phyloP scores from a whole-genome alignment of 805 yeast species.

The Teunomyces tritomae region DNA sequence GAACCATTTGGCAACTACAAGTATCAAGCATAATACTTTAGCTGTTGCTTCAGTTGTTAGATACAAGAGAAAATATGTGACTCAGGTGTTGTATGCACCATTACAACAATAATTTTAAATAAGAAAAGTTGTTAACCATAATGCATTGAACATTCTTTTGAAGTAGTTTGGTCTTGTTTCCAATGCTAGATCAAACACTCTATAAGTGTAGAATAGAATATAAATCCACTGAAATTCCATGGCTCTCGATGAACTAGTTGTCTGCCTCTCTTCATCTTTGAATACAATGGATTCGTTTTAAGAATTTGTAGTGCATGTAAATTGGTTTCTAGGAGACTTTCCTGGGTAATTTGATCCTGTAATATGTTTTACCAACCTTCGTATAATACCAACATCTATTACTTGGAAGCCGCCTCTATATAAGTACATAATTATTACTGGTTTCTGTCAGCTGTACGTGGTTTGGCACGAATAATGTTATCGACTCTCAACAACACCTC shows the following conservation, averaged over 20 bases:
- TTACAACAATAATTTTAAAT: slow-evolving; percentile 40
- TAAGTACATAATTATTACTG: slow-evolving; percentile 11
- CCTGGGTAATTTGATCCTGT: background rate
- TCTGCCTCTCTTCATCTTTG: too few species aligned
- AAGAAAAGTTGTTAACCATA: background rate
- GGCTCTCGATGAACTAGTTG: too few species aligned
- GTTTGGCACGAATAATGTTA: slow-evolving; percentile 94
- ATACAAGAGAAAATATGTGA: slow-evolving; percentile 83
- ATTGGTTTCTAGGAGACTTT: too few species aligned
- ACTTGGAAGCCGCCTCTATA: background rate
- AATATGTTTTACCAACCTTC: too few species aligned
- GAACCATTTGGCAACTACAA: slow-evolving; percentile 93
- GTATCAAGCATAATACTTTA: slow-evolving; percentile 87
- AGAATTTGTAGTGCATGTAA: too few species aligned
- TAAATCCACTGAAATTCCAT: too few species aligned
- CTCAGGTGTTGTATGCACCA: slow-evolving; percentile 91
- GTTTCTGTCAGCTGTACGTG: slow-evolving; percentile 92
- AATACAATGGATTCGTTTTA: too few species aligned
- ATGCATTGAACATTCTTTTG: background rate
- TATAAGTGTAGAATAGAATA: too few species aligned
- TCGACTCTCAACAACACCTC: slow-evolving; percentile 94
- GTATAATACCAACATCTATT: background rate
- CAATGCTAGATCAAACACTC: too few species aligned
- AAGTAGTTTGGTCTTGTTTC: background rate
- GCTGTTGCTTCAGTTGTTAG: slow-evolving; percentile 92